Evolutionary conservation across 2,329 filamentous ascomycete species (phyloP), one percentile per base, ranked within the genome.

Genomic region (Teratosphaeria destructans): DNA sequence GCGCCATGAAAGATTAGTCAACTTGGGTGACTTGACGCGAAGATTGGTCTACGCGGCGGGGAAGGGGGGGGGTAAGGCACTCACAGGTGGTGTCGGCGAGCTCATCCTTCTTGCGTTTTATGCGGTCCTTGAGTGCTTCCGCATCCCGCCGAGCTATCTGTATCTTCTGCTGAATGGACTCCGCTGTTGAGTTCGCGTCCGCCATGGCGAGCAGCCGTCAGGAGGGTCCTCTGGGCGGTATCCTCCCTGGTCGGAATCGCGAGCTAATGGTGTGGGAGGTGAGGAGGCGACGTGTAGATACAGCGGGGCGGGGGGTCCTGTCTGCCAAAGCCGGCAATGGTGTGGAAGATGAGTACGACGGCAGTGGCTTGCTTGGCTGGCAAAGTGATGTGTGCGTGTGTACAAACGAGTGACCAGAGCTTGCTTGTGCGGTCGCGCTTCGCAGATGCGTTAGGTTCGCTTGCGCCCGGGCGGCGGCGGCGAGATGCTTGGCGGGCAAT

Each of bases 31-130:
- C 19, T 49, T n/a, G 8, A n/a, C 16, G 43, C 23, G 19, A n/a
- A 8, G 16, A 19, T 49, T 19, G 43, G n/a, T 10, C 11, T 23
- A 19, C 19, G n/a, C n/a, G n/a, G n/a, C n/a, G n/a, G n/a, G n/a
- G n/a, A n/a, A n/a, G n/a, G n/a, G 23, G 37, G 54, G 52, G 29
- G 34, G 52, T n/a, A 49, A 8, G 43, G 27, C 56, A 78, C 93
- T 85, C 86, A 99, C 94, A 87, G 73, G 92, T 95, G 65, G 92
- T 95, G 78, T 99, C 94, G 74, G 93, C 93, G 70, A 99, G 85
- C 79, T 97, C 94, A 84, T 99, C 94, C 88, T 97, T 97, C 86
- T 95, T 96, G 79, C 92, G 86, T 87, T 96, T 97, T 85, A 97
- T 97, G 77, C 90, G 88, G 76, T 97, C 93, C 83, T 97, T 97